Evolutionary conservation across 1,284 basidiomycete species (phyloP).

Genomic region (Puccinia coronata): DNA sequence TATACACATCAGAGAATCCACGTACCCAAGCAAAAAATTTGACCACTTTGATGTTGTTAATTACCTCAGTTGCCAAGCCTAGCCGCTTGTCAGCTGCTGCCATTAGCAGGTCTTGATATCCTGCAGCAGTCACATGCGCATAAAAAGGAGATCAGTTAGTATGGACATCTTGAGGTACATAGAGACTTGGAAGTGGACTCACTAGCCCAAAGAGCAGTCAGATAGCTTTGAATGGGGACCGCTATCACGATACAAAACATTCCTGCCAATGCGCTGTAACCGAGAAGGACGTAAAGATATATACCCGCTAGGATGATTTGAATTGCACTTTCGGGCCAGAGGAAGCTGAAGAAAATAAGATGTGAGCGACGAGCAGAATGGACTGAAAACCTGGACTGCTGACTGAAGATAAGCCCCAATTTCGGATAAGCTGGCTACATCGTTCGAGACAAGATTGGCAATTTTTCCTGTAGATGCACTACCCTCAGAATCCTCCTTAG

Average conservation of each 20-base stretch:
- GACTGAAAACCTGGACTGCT: neutral
- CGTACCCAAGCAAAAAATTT: constrained; percentile 55
- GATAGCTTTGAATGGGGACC: constrained; percentile 41
- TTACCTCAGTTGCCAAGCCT: constrained; percentile 64
- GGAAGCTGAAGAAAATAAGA: constrained; percentile 23
- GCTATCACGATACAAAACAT: constrained; percentile 37
- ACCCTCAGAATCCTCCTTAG: constrained; percentile 52
- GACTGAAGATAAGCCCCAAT: constrained; percentile 41
- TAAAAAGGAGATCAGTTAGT: neutral
- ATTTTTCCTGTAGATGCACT: constrained; percentile 63
- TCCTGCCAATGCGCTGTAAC: constrained; percentile 39
- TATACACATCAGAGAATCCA: constrained; percentile 52
- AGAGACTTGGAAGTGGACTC: neutral
- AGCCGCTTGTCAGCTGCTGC: constrained; percentile 64
- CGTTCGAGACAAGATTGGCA: constrained; percentile 64
- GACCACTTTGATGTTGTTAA: constrained; percentile 63
- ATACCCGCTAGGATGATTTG: constrained; percentile 37
- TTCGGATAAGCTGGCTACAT: constrained; percentile 59
- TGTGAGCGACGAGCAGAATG: constrained; percentile 55
- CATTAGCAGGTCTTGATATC: constrained; percentile 61
- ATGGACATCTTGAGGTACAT: neutral
- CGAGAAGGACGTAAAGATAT: constrained; percentile 41
- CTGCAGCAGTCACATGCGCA: constrained; percentile 53
- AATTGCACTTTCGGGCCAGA: constrained; percentile 46
- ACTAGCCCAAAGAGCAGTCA: constrained; percentile 41